Percentiles rank a stretch among this genome's conserved stretches.
These are phyloP conservation scores for Myxozyma neglecta DNA, from an alignment of 805 yeast species.

Conservation along the genomic window DNA sequence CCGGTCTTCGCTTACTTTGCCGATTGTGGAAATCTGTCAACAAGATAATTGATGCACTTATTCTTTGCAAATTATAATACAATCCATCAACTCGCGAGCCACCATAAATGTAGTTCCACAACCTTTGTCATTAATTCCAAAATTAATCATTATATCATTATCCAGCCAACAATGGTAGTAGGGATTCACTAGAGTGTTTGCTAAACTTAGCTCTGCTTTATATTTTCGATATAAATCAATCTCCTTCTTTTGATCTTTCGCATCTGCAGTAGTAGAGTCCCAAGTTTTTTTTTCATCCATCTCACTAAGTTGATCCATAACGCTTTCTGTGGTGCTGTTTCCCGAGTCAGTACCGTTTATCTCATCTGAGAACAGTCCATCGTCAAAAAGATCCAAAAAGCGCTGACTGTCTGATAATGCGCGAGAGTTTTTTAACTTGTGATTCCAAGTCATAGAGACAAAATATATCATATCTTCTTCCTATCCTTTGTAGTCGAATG, in stretches of 20 bases:
- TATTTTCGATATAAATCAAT: background rate
- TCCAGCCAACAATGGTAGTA: constrained; percentile 29
- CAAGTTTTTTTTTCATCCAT: too few species aligned
- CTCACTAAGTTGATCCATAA: too few species aligned
- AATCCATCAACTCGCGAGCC: constrained; percentile 21
- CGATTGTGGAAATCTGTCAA: too few species aligned
- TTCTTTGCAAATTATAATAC: background rate
- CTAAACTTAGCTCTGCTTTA: background rate
- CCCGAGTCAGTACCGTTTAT: too few species aligned
- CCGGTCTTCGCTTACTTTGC: too few species aligned
- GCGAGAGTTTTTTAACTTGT: constrained; percentile 1
- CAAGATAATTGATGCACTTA: too few species aligned
- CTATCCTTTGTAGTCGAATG: constrained; percentile 13
- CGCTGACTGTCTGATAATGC: constrained; percentile 16
- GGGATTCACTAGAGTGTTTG: constrained; percentile 16
- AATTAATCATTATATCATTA: constrained; percentile 21
- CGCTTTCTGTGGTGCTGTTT: too few species aligned
- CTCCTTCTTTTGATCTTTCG: too few species aligned
- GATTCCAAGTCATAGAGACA: constrained; percentile 23
- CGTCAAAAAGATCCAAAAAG: constrained; percentile 1
- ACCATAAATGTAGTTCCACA: constrained; percentile 15
- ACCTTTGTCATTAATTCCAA: constrained; percentile 19
- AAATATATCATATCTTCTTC: constrained; percentile 15
- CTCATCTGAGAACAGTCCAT: background rate
- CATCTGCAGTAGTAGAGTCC: too few species aligned